Percentiles rank a stretch among this genome's conserved stretches.
Conservation (phyloP, 192 early-diverging fungal genomes). For the Powellomyces hirtus region DNA sequence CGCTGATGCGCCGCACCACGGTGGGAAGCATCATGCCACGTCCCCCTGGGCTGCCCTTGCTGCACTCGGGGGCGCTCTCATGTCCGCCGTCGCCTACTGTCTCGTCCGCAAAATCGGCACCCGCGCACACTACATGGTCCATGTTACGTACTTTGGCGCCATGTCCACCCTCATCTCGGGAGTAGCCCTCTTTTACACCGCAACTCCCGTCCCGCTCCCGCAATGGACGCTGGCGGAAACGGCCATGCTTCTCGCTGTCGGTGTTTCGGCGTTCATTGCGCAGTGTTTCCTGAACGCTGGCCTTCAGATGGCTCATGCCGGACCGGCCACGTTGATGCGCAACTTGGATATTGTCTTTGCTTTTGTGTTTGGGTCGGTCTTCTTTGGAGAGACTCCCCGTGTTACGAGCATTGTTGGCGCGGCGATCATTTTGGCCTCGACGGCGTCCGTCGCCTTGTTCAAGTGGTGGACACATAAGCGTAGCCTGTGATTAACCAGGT, state of each 20-base stretch:
- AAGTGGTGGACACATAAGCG: conserved; percentile 46
- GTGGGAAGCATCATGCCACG: conserved; percentile 2
- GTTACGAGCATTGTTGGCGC: conserved; percentile 58
- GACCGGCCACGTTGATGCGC: conserved; percentile 75
- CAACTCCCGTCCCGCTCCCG: neutral
- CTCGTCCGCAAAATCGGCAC: conserved; percentile 71
- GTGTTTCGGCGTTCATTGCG: conserved; percentile 62
- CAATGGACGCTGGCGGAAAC: conserved; percentile 44
- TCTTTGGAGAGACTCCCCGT: conserved; percentile 68
- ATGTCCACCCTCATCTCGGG: conserved; percentile 54
- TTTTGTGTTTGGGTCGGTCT: conserved; percentile 65
- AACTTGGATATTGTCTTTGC: conserved; percentile 81
- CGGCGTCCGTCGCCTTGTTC: conserved; percentile 59
- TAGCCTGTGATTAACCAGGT: neutral
- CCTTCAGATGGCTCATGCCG: conserved; percentile 70
- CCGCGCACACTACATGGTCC: conserved; percentile 72
- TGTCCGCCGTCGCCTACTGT: conserved; percentile 65
- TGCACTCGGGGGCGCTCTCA: conserved; percentile 41
- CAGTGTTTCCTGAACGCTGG: conserved; percentile 75
- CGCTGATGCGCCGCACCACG: neutral
- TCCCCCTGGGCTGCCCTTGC: conserved; percentile 41
- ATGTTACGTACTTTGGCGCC: conserved; percentile 75
- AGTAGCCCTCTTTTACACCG: conserved; percentile 36
- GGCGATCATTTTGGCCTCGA: conserved; percentile 58
- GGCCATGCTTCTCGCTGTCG: conserved; percentile 46